Conservation (phyloP, 139 green algal genomes). For the Desmodesmus armatus region DNA sequence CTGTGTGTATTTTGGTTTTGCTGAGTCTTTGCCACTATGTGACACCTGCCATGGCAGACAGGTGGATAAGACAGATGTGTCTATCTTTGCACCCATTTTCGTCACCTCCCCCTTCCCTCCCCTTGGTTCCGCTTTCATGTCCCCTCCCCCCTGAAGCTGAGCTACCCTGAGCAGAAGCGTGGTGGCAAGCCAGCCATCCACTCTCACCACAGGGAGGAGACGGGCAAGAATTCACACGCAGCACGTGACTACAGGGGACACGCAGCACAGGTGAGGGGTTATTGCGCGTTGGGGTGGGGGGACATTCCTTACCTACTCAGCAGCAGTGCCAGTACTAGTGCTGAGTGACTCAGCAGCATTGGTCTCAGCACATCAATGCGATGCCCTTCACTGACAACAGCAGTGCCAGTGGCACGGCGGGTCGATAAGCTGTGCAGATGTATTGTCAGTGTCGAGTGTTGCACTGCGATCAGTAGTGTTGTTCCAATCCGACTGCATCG, state of each 20-base stretch:
- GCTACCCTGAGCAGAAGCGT: slow-evolving; percentile 44
- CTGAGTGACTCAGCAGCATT: too few relatives aligned
- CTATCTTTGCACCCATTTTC: neutral
- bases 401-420: too few relatives aligned
- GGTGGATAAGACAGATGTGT: slow-evolving; percentile 9
- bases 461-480: too few relatives aligned
- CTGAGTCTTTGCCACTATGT: slow-evolving; percentile 5
- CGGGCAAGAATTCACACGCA: slow-evolving; percentile 35
- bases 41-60: slow-evolving; percentile 40
- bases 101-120: too few relatives aligned
- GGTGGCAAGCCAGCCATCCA: slow-evolving; percentile 46
- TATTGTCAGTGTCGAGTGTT: too few relatives aligned
- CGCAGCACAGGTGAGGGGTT: slow-evolving; percentile 17
- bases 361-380: too few relatives aligned
- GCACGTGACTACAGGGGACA: slow-evolving; percentile 47
- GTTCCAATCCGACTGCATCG: neutral
- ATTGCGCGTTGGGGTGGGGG: neutral
- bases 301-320: too few relatives aligned
- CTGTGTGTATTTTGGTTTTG: too few relatives aligned
- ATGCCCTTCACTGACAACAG: neutral
- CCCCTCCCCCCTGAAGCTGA: slow-evolving; percentile 26
- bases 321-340: too few relatives aligned
- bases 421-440: too few relatives aligned
- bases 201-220: slow-evolving; percentile 39
- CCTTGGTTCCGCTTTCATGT: neutral